Evolutionary conservation across 2,329 filamentous ascomycete species (phyloP).

Genomic region (Taxawa tesnikishii): DNA sequence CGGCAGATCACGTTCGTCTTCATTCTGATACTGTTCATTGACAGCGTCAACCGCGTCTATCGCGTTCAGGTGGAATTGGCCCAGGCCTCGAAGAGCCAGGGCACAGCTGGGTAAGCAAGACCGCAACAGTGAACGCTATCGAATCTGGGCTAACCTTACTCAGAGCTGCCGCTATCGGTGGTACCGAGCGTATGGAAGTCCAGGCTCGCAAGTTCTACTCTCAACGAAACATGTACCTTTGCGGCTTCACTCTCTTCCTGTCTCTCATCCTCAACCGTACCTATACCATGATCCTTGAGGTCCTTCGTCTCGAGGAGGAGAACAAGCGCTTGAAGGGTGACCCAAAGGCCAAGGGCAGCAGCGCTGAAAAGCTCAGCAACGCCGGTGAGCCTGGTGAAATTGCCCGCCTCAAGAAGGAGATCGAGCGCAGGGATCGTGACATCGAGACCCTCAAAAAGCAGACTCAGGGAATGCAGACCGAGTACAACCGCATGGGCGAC

Average conservation of each 20-base stretch:
- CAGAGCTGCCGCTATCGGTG: conserved; percentile 59
- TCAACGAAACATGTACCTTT: conserved; percentile 99
- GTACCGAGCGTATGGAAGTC: conserved; percentile 92
- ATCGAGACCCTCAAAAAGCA: conserved; percentile 88
- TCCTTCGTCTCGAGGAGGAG: conserved; percentile 84
- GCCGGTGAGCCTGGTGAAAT: conserved; percentile 69
- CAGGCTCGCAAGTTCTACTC: conserved; percentile 99
- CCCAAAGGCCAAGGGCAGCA: conserved; percentile 45
- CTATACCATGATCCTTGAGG: conserved; percentile 92
- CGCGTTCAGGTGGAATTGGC: conserved; percentile 85
- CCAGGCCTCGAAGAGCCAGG: conserved; percentile 52
- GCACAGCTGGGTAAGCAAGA: conserved; percentile 35
- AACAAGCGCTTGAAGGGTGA: conserved; percentile 70
- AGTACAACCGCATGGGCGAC: conserved; percentile 79
- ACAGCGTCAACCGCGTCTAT: conserved; percentile 93
- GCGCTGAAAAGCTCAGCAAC: conserved; percentile 58
- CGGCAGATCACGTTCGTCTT: conserved; percentile 88
- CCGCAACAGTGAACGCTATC: background rate
- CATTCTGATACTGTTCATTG: conserved; percentile 94
- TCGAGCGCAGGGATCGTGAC: conserved; percentile 66
- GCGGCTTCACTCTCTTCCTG: conserved; percentile 97
- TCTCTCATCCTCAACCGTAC: conserved; percentile 98
- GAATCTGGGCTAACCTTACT: conserved; percentile 2
- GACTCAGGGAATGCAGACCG: conserved; percentile 65
- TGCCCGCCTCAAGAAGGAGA: conserved; percentile 50